A percentile compares a stretch with the other conserved stretches of the same genome.
phyloP scores from a whole-genome alignment of 257 asterid genomes.

The Penstemon eatonii region DNA sequence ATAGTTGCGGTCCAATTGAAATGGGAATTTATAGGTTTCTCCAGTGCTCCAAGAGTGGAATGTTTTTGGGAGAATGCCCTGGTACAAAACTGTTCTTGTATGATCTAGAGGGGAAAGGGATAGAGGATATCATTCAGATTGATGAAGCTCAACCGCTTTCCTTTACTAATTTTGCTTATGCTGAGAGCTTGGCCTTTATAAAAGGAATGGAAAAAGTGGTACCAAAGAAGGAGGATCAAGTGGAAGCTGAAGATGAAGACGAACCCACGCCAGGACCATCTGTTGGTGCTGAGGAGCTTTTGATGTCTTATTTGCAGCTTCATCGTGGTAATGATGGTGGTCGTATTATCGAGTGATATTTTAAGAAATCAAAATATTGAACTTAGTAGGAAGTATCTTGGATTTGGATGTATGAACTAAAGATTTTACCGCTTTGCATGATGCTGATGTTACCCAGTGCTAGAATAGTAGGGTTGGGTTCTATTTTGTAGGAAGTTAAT shows the following conservation, averaged over 20 bases:
- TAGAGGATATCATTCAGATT: background rate
- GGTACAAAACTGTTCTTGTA: background rate
- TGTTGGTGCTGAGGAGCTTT: background rate
- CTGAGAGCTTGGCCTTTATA: background rate
- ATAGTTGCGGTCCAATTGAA: background rate
- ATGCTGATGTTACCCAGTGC: too few relatives aligned
- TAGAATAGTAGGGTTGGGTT: too few relatives aligned
- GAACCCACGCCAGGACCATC: background rate
- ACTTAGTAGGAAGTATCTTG: background rate
- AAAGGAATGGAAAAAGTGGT: background rate
- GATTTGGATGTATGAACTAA: background rate
- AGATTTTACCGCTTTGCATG: background rate
- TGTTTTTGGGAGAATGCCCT: background rate
- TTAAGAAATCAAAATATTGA: background rate
- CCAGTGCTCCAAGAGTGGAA: slow-evolving; percentile 8
- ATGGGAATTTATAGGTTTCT: background rate
- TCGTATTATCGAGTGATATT: background rate
- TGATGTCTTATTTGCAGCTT: background rate
- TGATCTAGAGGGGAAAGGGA: background rate
- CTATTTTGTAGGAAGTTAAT: too few relatives aligned
- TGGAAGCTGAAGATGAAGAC: background rate
- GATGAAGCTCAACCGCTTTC: background rate
- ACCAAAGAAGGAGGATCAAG: background rate
- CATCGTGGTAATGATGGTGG: background rate
- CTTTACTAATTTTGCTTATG: background rate